Conservation (phyloP, 441 rosid species). For the Erodium trifolium region DNA sequence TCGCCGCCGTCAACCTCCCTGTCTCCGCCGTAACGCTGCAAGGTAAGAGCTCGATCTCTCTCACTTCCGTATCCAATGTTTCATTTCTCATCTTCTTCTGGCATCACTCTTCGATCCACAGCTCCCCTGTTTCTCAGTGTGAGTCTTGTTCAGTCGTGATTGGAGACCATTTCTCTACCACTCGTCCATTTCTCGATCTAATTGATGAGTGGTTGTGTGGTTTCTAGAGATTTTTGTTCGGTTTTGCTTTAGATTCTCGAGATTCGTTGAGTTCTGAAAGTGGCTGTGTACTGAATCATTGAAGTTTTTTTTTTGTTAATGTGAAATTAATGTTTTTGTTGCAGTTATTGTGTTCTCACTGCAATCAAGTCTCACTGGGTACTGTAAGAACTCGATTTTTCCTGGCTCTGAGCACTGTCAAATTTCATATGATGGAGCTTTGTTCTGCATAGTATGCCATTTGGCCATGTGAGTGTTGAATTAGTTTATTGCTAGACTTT, state of each 20-base stretch:
- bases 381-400: background rate
- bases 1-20: too few species aligned
- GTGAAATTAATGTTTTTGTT: background rate
- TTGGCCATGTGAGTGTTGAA: background rate
- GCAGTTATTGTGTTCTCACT: background rate
- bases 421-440: background rate
- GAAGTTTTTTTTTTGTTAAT: background rate
- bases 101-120: background rate
- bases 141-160: conserved; percentile 1
- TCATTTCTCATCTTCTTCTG: background rate
- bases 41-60: background rate
- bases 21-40: background rate
- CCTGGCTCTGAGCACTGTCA: background rate
- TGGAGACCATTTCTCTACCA: background rate
- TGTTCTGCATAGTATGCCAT: too few species aligned
- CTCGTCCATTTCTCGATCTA: background rate
- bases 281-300: background rate
- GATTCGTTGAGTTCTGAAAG: background rate
- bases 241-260: background rate
- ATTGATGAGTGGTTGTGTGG: background rate
- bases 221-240: background rate
- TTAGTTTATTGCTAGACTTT: background rate
- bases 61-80: background rate
- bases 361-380: background rate
- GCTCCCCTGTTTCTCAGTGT: background rate